These are phyloP conservation scores for Jackrogersella multiformis DNA, from an alignment of 495 filamentous ascomycete genomes.

Conservation along the genomic window DNA sequence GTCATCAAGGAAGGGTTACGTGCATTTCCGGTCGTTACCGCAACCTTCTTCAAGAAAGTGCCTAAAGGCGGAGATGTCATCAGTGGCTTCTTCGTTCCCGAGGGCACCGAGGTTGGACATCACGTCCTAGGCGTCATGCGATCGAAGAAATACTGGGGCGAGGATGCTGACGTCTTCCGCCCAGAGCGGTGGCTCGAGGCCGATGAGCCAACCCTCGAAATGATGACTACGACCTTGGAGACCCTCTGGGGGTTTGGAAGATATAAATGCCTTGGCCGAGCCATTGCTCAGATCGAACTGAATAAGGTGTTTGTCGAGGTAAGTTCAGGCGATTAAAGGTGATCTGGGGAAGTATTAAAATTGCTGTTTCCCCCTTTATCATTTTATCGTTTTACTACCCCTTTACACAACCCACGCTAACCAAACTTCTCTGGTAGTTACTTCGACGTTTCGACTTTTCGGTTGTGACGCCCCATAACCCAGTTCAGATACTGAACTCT, in stretches of 20 bases:
- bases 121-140: conserved; percentile 37
- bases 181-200: conserved; percentile 57
- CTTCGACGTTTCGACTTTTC: conserved; percentile 39
- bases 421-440: conserved; percentile 6
- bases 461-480: conserved; percentile 27
- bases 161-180: conserved; percentile 49
- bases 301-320: conserved; percentile 67
- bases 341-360: neutral
- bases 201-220: conserved; percentile 39
- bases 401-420: neutral
- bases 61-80: conserved; percentile 42
- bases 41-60: conserved; percentile 43
- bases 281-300: conserved; percentile 53
- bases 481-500: conserved; percentile 33
- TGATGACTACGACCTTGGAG: conserved; percentile 50
- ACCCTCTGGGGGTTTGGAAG: conserved; percentile 50
- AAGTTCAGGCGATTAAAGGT: conserved; percentile 13
- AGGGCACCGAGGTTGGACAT: conserved; percentile 43
- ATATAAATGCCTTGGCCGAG: conserved; percentile 53
- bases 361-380: neutral
- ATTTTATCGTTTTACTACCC: neutral
- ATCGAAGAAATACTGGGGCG: conserved; percentile 46
- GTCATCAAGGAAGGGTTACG: conserved; percentile 59
- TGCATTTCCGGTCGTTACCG: conserved; percentile 48
- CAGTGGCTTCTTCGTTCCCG: conserved; percentile 40